A percentile compares a stretch with the other conserved stretches of the same genome.
Evolutionary conservation across 495 filamentous ascomycete genomes (phyloP).

Genomic region (Aspergillus nanangensis): DNA sequence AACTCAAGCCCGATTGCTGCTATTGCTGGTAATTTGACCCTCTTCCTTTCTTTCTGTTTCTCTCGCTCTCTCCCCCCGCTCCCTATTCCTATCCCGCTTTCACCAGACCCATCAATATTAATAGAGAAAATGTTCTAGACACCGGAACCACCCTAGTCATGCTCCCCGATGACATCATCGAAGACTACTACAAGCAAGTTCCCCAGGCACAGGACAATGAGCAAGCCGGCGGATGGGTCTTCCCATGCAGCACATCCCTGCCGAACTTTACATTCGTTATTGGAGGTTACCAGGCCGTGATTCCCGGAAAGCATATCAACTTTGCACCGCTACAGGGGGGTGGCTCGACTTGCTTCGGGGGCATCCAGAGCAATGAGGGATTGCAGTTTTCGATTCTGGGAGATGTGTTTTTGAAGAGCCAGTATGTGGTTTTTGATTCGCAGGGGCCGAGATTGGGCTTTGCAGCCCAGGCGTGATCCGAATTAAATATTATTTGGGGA

Average conservation of each 20-base stretch:
- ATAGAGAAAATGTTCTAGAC: constrained; percentile 24
- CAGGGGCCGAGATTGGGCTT: constrained; percentile 56
- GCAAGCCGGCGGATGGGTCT: constrained; percentile 58
- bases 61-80: too few species aligned
- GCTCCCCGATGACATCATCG: constrained; percentile 51
- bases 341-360: constrained; percentile 56
- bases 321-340: constrained; percentile 35
- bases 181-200: constrained; percentile 61
- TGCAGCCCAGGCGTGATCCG: constrained; percentile 47
- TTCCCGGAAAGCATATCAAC: constrained; percentile 41
- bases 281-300: constrained; percentile 36
- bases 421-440: constrained; percentile 72
- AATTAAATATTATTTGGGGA: too few species aligned
- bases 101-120: background rate
- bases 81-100: background rate
- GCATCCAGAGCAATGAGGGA: constrained; percentile 58
- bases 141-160: constrained; percentile 73
- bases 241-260: constrained; percentile 58
- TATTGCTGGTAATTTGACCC: constrained; percentile 36
- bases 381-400: constrained; percentile 69
- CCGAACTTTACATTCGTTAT: constrained; percentile 62
- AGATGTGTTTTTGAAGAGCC: constrained; percentile 74
- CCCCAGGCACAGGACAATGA: constrained; percentile 41
- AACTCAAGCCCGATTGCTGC: constrained; percentile 18
- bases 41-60: background rate